Evolutionary conservation across 805 yeast genomes (phyloP).

Genomic region (Metschnikowia kofuensis): DNA sequence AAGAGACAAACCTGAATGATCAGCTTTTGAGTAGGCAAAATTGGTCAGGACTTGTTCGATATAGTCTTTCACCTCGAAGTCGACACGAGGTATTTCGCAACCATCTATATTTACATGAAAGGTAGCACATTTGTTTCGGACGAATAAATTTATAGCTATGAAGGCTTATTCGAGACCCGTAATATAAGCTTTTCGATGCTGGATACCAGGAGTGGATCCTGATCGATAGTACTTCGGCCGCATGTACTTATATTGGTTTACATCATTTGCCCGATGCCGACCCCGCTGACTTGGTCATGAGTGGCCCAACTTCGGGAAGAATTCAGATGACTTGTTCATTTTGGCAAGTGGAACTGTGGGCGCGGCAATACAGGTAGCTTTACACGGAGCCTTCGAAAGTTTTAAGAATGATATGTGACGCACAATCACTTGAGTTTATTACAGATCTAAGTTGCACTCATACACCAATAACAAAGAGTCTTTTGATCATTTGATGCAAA

Average conservation of each 20-base stretch:
- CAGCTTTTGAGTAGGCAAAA: too few relatives aligned
- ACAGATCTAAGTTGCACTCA: too few relatives aligned
- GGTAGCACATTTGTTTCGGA: conserved; percentile 44
- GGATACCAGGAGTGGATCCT: conserved; percentile 78
- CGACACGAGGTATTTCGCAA: conserved; percentile 54
- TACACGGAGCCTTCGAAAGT: conserved; percentile 66
- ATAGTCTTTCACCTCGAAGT: too few relatives aligned
- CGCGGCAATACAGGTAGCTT: conserved; percentile 91
- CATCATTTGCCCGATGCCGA: conserved; percentile 56
- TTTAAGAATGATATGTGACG: too few relatives aligned
- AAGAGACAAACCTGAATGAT: too few relatives aligned
- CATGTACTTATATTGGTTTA: conserved; percentile 87
- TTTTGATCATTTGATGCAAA: too few relatives aligned
- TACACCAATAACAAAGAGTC: too few relatives aligned
- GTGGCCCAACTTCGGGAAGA: conserved; percentile 98
- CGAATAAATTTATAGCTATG: conserved; percentile 40
- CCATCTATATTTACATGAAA: conserved; percentile 60
- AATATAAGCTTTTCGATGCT: conserved; percentile 28
- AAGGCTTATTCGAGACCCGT: conserved; percentile 65
- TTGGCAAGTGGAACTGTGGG: conserved; percentile 95
- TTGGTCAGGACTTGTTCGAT: too few relatives aligned
- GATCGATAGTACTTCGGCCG: conserved; percentile 93
- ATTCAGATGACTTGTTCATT: conserved; percentile 83
- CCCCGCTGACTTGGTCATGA: conserved; percentile 76
- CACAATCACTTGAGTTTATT: too few relatives aligned